A percentile compares a stretch with the other conserved stretches of the same genome.
These are phyloP conservation scores for Caulochytrium protostelioides DNA, from an alignment of 371 early-diverging fungal genomes.

Conservation along the genomic window DNA sequence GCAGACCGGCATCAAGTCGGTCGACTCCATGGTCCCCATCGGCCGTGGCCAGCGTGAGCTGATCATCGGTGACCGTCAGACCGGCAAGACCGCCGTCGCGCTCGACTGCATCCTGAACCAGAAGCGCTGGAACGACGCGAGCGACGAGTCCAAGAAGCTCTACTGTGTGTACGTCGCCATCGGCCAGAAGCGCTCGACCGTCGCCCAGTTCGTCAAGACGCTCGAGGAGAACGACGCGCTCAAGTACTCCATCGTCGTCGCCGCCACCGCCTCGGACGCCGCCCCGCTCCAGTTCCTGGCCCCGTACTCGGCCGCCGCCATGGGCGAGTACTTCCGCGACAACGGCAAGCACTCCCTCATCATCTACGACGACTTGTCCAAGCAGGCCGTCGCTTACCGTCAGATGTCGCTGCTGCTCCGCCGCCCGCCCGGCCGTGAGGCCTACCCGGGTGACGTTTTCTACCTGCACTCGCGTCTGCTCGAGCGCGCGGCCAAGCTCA, in stretches of 20 bases:
- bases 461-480: constrained; percentile 89
- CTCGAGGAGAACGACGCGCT: constrained; percentile 78
- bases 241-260: constrained; percentile 85
- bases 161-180: constrained; percentile 94
- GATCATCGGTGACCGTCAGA: constrained; percentile 95
- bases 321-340: constrained; percentile 93
- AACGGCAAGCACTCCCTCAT: constrained; percentile 88
- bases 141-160: constrained; percentile 69
- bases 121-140: constrained; percentile 76
- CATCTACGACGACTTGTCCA: constrained; percentile 92
- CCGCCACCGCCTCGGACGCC: constrained; percentile 88
- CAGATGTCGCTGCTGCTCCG: constrained; percentile 90
- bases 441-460: constrained; percentile 94
- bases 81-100: constrained; percentile 89
- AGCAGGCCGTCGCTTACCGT: constrained; percentile 95
- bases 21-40: constrained; percentile 94
- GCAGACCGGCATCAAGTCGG: constrained; percentile 94
- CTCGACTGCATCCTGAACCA: constrained; percentile 90
- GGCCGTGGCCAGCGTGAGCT: constrained; percentile 97
- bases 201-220: constrained; percentile 87
- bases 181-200: constrained; percentile 91
- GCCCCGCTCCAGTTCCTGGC: constrained; percentile 90
- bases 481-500: constrained; percentile 93
- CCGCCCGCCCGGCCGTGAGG: constrained; percentile 95
- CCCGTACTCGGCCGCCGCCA: constrained; percentile 86